Conservation (phyloP, 129 eudicot species). For the Flaveria linearis region DNA sequence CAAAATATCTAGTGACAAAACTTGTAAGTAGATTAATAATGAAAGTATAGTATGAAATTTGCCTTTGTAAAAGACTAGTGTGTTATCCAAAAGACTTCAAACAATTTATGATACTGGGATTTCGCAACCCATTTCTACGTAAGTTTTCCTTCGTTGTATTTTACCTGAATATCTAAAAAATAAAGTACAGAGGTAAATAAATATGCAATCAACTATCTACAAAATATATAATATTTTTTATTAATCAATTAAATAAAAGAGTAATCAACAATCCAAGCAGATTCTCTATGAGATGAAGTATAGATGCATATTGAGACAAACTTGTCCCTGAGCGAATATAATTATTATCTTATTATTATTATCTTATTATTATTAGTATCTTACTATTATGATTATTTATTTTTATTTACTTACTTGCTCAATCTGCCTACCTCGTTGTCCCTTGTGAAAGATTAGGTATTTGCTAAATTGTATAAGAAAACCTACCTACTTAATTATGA, state of each 20-base stretch:
- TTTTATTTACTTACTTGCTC: background rate
- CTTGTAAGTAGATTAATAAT: no score
- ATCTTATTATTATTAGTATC: background rate
- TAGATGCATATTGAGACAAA: slow-evolving; percentile 43
- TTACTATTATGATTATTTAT: background rate
- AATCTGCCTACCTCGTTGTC: slow-evolving; percentile 37
- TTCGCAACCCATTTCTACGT: no score
- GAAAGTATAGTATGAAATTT: no score
- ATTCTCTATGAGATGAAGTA: slow-evolving; percentile 36
- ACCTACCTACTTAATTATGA: slow-evolving; percentile 3
- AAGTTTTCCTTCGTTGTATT: no score
- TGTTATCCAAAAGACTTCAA: no score
- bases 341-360: no score
- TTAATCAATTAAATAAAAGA: slow-evolving; percentile 10
- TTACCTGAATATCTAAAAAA: background rate
- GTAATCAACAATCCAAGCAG: slow-evolving; percentile 31
- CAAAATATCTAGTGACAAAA: no score
- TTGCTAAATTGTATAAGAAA: slow-evolving; percentile 3
- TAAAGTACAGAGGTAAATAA: background rate
- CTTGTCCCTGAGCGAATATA: slow-evolving; percentile 22
- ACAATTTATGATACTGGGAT: no score
- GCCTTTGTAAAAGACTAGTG: no score
- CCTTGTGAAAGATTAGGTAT: slow-evolving; percentile 28
- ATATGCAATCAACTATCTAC: background rate
- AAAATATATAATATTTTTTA: background rate